Evolutionary conservation across 2,329 filamentous ascomycete species (phyloP).

Genomic region (Xylaria sp.): DNA sequence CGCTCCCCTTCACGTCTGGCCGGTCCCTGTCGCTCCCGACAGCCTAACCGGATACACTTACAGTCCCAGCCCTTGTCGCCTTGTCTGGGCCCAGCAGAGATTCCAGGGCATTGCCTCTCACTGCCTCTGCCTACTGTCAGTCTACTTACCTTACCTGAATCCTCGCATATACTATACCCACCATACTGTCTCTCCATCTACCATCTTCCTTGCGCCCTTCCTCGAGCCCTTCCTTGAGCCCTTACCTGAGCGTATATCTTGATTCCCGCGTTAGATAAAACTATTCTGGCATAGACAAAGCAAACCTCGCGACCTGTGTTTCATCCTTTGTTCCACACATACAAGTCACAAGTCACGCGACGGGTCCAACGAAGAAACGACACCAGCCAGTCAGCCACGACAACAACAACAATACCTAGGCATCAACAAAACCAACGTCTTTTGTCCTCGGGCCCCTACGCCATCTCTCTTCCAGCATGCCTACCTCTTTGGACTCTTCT

Average conservation of each 20-base stretch:
- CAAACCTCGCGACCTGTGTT: neutral
- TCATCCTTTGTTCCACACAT: neutral
- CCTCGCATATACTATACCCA: neutral
- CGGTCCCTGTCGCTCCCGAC: neutral
- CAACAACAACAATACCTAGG: neutral
- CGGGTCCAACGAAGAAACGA: neutral
- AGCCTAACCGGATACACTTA: neutral
- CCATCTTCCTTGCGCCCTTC: too few species aligned
- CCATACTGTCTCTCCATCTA: too few species aligned
- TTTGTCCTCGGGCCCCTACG: neutral
- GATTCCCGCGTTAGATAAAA: neutral
- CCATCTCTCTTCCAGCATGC: conserved; percentile 48
- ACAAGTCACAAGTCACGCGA: conserved; percentile 15
- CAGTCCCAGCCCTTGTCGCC: too few species aligned
- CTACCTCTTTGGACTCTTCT: conserved; percentile 63
- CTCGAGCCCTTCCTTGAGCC: too few species aligned
- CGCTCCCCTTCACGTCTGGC: neutral
- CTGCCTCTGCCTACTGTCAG: too few species aligned
- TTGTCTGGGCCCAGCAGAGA: too few species aligned
- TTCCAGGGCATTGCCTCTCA: neutral
- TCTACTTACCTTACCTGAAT: neutral
- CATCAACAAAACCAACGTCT: neutral
- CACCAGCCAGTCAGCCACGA: neutral
- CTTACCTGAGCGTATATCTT: too few species aligned
- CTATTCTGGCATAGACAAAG: neutral